Base-by-base conservation (phyloP, 169 alveolate species). In the Eimeria maxima region DNA sequence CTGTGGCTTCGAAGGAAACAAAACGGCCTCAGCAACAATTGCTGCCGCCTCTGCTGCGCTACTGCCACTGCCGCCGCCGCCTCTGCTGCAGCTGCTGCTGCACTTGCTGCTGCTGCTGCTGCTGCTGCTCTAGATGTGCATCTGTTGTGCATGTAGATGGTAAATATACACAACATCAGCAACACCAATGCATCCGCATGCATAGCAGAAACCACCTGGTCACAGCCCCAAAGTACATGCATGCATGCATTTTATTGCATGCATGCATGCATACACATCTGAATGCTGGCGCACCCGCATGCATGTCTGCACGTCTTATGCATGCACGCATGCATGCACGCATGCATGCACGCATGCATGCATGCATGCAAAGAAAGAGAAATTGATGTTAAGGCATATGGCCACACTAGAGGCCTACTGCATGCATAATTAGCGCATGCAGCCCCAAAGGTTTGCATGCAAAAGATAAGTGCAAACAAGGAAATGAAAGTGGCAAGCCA, bases 371-470 rank as follows among this genome's bases (percentile, higher is more conserved):
- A 53, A 53, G 60, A 53, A 53, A 53, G 60, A 53, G 0, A 14
- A 53, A 53, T 7, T 11, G 60, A 13, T 18, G 76, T 3, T 11
- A 11, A 14, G 20, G 2, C 60, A 53, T 1, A 53, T 50, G 60
- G 2, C 16, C 16, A 53, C 16, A 53, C 0, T 53, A 14, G 6
- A 53, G 76, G 76, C 33, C 60, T 53, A 16, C 0, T 67, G 76
- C 76, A 67, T 67, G 76, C 22, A 22, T n/a, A n/a, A n/a, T 24
- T 29, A 67, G 38, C 38, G 76, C 76, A 67, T 67, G 76, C 76
- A 67, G 76, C 84, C 84, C 29, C 84, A 74, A 27, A 24, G 1
- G 45, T 20, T 13, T 44, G 38, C 76, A 67, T 16, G 38, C 76
- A 22, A 67, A 53, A 53, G 60, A 53, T 18, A 22, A 11, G 0